These are phyloP conservation scores for Penicillium waksmanii DNA, from an alignment of 495 filamentous ascomycete genomes.

Conservation along the genomic window DNA sequence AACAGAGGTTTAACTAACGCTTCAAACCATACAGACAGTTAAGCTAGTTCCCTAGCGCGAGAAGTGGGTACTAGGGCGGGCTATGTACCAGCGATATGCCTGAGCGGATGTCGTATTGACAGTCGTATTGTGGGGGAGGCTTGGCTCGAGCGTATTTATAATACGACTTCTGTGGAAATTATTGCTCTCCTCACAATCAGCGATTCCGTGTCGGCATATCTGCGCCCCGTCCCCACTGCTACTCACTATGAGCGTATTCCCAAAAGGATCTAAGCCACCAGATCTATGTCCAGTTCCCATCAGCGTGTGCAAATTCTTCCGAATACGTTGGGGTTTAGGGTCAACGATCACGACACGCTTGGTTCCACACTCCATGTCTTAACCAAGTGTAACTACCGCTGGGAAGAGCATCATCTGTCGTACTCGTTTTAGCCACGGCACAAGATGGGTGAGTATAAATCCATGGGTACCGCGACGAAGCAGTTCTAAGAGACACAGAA, in stretches of 20 bases:
- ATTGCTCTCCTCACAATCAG: too few relatives aligned
- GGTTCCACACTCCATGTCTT: too few relatives aligned
- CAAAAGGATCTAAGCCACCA: too few relatives aligned
- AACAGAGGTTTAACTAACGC: background rate
- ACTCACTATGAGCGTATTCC: too few relatives aligned
- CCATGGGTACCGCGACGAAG: background rate
- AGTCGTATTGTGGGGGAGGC: background rate
- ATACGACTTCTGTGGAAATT: conserved; percentile 14
- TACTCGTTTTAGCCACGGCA: background rate
- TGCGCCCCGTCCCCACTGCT: too few relatives aligned
- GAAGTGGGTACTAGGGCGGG: background rate
- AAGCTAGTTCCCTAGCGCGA: background rate
- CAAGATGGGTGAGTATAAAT: background rate
- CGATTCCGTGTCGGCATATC: too few relatives aligned
- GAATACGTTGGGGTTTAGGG: too few relatives aligned
- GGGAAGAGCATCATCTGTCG: background rate
- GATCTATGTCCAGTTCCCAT: too few relatives aligned
- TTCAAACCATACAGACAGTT: background rate
- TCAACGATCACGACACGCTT: too few relatives aligned
- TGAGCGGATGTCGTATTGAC: conserved; percentile 3
- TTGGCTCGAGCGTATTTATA: conserved; percentile 23
- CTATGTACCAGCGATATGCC: background rate
- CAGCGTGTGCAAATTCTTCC: too few relatives aligned
- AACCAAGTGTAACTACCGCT: background rate
- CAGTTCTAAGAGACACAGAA: background rate